These are phyloP conservation scores for Fraxinus paxiana DNA, from an alignment of 305 asterid species.

Conservation along the genomic window DNA sequence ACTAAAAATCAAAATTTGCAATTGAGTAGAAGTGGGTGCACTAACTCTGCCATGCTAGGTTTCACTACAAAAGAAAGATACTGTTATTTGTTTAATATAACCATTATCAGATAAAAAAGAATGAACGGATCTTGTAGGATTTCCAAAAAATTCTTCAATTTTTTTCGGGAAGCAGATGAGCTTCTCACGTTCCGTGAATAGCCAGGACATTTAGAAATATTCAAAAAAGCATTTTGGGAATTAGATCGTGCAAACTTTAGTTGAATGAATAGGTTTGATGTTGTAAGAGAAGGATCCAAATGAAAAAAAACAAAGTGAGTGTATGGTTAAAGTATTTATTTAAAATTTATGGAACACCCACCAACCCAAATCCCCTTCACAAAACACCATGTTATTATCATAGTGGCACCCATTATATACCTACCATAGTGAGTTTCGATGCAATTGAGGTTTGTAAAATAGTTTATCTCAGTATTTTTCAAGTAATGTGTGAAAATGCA, in stretches of 20 bases:
- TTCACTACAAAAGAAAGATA: background rate
- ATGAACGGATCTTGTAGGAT: too few relatives aligned
- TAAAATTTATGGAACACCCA: conserved; percentile 26
- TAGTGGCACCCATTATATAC: conserved; percentile 18
- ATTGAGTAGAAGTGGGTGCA: background rate
- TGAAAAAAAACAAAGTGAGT: conserved; percentile 23
- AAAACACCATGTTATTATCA: conserved; percentile 23
- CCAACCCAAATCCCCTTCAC: conserved; percentile 26
- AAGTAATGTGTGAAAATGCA: conserved; percentile 23
- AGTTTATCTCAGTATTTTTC: background rate
- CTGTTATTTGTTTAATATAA: too few relatives aligned
- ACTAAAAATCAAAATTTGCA: background rate
- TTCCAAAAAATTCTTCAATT: too few relatives aligned
- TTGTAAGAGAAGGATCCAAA: conserved; percentile 27
- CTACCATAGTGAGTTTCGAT: conserved; percentile 18
- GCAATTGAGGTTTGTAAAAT: conserved; percentile 20
- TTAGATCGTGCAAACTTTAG: background rate
- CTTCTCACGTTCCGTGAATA: too few relatives aligned
- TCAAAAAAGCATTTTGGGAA: too few relatives aligned
- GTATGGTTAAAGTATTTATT: conserved; percentile 38
- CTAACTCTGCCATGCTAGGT: background rate
- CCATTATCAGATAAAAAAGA: too few relatives aligned
- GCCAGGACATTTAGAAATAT: too few relatives aligned
- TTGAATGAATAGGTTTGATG: background rate
- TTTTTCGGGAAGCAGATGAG: too few relatives aligned